Evolutionary conservation across 2,329 filamentous ascomycete genomes (phyloP), one percentile per base, ranked within the genome.

Genomic region (Fusarium phyllophilum): DNA sequence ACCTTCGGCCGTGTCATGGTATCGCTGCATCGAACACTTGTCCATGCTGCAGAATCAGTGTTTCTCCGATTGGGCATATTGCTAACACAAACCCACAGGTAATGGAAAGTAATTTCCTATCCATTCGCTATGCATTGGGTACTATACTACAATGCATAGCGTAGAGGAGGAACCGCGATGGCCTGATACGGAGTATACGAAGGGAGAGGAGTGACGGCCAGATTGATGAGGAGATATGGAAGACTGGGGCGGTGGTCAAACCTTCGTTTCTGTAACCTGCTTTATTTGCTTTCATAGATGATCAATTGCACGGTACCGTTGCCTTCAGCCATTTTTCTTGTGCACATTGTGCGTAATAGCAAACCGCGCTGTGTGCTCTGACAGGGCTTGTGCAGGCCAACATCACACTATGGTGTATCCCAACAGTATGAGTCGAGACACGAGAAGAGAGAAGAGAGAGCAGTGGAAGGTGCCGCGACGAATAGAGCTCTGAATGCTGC

Each of bases 231-330:
- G 51, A 36, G 39, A 36, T 15, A 26, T 22, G 39, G 45, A 24
- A 36, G 22, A 51, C 11, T 26, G 29, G 51, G 45, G 49, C 20
- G 57, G 36, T 56, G 44, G 54, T 20, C 34, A 54, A 44, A 26
- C 45, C 20, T 54, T 52, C 31, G 20, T 65, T 64, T n/a, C 24
- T 38, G 24, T 26, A 45, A 36, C 17, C 26, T 31, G 24, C 34
- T 31, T 24, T 52, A 9, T n/a, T 56, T 45, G 45, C 22, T 46
- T 66, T 41, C 33, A 41, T 58, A 60, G n/a, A 52, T 62, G 62
- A 69, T 57, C 56, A 62, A 75, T 60, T 44, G 39, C 36, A 60
- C 56, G 72, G 63, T 62, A 62, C 72, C 44, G 56, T 61, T 69
- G 48, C 57, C 45, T 46, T 33, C 34, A 52, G n/a, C 46, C 33